Conservation (phyloP, 345 rosid genomes). For the thale cress (Arabidopsis thaliana) region DNA sequence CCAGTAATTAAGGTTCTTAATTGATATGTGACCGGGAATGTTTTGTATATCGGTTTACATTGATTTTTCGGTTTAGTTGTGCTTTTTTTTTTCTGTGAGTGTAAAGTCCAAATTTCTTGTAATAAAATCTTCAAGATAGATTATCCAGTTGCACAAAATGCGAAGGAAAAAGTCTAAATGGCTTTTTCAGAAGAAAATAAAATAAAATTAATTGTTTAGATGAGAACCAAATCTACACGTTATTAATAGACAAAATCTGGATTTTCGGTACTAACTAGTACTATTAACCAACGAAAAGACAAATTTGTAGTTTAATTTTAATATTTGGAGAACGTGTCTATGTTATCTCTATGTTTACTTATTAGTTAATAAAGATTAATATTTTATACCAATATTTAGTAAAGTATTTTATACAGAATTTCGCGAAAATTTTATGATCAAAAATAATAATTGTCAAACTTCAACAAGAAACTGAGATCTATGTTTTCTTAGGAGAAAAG, state of each 20-base stretch:
- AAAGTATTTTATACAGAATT: no score
- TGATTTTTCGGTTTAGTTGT: constrained; percentile 15
- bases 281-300: constrained; percentile 1
- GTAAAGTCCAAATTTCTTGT: constrained; percentile 10
- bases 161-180: constrained; percentile 48
- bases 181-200: constrained; percentile 1
- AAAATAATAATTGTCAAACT: not conserved
- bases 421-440: not conserved
- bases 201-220: not conserved
- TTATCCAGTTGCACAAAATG: constrained; percentile 46
- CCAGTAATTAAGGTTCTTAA: constrained; percentile 3
- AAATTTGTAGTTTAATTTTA: not conserved
- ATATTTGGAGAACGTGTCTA: constrained; percentile 24
- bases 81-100: not conserved
- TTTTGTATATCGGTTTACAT: not conserved
- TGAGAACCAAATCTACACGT: constrained; percentile 41
- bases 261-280: constrained; percentile 23
- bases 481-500: constrained; percentile 2
- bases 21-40: not conserved
- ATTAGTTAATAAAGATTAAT: no score
- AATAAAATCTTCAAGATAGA: constrained; percentile 27
- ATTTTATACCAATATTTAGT: no score
- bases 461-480: constrained; percentile 18
- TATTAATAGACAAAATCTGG: constrained; percentile 43
- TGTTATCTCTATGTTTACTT: not conserved